Evolutionary conservation across 306 rosid species (phyloP).

Genomic region (Albizia julibrissin): DNA sequence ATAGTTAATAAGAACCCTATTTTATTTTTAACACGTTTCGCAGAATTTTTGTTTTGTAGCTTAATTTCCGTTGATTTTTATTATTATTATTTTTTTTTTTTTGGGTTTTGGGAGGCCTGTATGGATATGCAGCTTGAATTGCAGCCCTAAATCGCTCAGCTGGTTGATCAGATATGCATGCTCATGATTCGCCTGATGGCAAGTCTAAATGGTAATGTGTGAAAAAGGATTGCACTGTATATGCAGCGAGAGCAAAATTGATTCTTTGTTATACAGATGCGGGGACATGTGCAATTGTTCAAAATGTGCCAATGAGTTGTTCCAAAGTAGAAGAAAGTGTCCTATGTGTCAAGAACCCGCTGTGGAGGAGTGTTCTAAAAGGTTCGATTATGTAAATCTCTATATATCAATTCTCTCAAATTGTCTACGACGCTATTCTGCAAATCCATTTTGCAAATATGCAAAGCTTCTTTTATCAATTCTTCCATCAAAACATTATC

Average conservation of each 20-base stretch:
- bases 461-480: no score
- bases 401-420: no score
- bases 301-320: constrained; percentile 79
- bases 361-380: constrained; percentile 46
- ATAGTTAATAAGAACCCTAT: no score
- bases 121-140: constrained; percentile 99
- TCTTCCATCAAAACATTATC: no score
- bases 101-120: constrained; percentile 61
- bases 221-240: constrained; percentile 88
- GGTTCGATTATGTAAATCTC: no score
- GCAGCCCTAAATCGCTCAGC: constrained; percentile 86
- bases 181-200: constrained; percentile 56
- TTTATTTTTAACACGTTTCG: no score
- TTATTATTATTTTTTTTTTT: no score
- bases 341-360: constrained; percentile 97
- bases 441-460: no score
- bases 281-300: constrained; percentile 97
- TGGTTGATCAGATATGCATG: constrained; percentile 65
- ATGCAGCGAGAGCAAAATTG: constrained; percentile 63
- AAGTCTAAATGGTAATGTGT: no score
- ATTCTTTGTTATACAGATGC: constrained; percentile 95
- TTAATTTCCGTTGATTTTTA: no score
- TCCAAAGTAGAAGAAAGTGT: constrained; percentile 65
- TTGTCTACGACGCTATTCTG: no score
- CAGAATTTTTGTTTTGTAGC: no score